Conservation (phyloP, 805 yeast species). For the Pichia cephalocereana region DNA sequence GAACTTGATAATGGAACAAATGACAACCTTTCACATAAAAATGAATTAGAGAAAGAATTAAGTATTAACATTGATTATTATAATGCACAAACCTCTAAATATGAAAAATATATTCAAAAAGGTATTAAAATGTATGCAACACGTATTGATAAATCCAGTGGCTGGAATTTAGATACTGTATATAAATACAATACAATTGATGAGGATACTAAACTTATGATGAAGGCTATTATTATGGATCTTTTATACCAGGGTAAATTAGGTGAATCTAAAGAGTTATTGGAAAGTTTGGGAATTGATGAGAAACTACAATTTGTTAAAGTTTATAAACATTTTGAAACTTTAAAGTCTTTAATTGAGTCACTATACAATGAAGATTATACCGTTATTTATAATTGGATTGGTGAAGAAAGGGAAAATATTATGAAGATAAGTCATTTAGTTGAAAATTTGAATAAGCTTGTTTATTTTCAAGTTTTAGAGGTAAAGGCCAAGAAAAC, state of each 20-base stretch:
- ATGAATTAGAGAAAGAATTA: background rate
- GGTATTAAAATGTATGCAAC: slow-evolving; percentile 20
- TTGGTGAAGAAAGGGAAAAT: background rate
- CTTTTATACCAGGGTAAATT: slow-evolving; percentile 25
- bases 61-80: background rate
- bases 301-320: background rate
- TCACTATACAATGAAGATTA: slow-evolving; percentile 1
- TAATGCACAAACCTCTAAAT: slow-evolving; percentile 5
- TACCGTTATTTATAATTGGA: slow-evolving; percentile 1
- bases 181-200: slow-evolving; percentile 3
- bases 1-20: background rate
- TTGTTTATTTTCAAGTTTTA: slow-evolving; percentile 1
- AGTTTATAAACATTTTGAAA: background rate
- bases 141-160: slow-evolving; percentile 3
- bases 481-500: background rate
- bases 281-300: too few species aligned
- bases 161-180: slow-evolving; percentile 5
- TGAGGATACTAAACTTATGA: slow-evolving; percentile 4
- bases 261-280: slow-evolving; percentile 7
- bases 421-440: background rate
- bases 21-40: background rate
- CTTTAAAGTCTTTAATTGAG: background rate
- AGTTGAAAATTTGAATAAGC: background rate
- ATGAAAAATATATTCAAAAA: slow-evolving; percentile 9
- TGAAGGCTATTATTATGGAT: slow-evolving; percentile 25